Evolutionary conservation across 2,329 filamentous ascomycete species (phyloP), one percentile per base, ranked within the genome.

Genomic region (Emmonsiellopsis sp.): DNA sequence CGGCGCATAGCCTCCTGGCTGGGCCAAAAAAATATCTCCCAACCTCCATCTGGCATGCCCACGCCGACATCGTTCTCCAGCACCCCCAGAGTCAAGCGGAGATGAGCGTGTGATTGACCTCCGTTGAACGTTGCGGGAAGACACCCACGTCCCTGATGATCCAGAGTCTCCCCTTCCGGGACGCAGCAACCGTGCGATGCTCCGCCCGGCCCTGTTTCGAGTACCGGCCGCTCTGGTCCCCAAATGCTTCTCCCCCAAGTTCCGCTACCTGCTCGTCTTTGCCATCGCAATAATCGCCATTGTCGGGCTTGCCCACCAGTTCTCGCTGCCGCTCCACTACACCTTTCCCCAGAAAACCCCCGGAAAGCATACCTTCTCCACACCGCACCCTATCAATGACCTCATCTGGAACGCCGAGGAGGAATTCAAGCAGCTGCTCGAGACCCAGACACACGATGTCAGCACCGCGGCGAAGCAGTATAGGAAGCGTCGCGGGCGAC

Each of bases 401-500:
- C 50, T 63, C 8, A 58, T 63, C 8, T 35, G 48, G 38, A 50
- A 49, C 4, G 60, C 59, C 10, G 49, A 61, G 20, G 44, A 50
- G n/a, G 55, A 60, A 41, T 54, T 59, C 44, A 37, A 40, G 6
- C 41, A 45, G 8, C 48, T 63, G 6, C 46, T 55, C 3, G 32
- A 15, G 7, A 67, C 68, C 51, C 65, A 73, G 54, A 68, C 70
- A 6, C 59, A 62, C 37, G 65, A 64, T 13, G 55, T 78, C 5
- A 48, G 63, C 10, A 59, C 64, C 46, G 72, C 74, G 1, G 69
- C 74, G 11, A 59, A 65, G 4, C 67, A 69, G 35, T 79, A 79
- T 54, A 65, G 75, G 8, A 45, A 61, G 15, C 65, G 72, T 15
- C 63, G 74, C 54, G 75, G 76, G 1, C 66, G 77, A 35, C 73